These are phyloP conservation scores for Nephelium lappaceum DNA, from an alignment of 345 rosid species.

Conservation along the genomic window DNA sequence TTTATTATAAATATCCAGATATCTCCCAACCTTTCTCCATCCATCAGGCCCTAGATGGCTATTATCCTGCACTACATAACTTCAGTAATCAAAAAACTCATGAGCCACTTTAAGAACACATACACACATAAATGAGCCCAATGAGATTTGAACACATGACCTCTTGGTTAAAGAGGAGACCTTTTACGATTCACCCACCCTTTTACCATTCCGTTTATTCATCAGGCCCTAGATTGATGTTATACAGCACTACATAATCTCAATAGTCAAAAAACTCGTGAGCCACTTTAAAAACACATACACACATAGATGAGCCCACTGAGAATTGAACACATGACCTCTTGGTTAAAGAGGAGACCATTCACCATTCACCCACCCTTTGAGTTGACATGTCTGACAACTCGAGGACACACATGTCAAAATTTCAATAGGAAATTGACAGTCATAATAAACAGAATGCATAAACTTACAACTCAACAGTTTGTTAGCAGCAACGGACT, in stretches of 20 bases:
- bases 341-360: background rate
- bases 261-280: background rate
- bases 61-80: no score
- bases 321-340: background rate
- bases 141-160: no score
- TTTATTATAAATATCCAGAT: background rate
- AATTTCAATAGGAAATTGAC: background rate
- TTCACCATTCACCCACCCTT: background rate
- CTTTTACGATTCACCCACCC: no score
- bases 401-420: background rate
- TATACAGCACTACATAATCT: background rate
- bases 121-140: no score
- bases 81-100: no score
- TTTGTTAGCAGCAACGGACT: conserved; percentile 70
- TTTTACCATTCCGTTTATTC: no score
- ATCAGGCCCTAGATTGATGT: background rate
- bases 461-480: conserved; percentile 77
- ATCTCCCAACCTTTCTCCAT: background rate
- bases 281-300: background rate
- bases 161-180: no score
- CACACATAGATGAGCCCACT: background rate
- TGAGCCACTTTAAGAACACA: no score
- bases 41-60: background rate
- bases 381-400: conserved; percentile 8
- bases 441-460: conserved; percentile 2